Evolutionary conservation across 1,284 basidiomycete genomes (phyloP).

Genomic region (Trametes pubescens): DNA sequence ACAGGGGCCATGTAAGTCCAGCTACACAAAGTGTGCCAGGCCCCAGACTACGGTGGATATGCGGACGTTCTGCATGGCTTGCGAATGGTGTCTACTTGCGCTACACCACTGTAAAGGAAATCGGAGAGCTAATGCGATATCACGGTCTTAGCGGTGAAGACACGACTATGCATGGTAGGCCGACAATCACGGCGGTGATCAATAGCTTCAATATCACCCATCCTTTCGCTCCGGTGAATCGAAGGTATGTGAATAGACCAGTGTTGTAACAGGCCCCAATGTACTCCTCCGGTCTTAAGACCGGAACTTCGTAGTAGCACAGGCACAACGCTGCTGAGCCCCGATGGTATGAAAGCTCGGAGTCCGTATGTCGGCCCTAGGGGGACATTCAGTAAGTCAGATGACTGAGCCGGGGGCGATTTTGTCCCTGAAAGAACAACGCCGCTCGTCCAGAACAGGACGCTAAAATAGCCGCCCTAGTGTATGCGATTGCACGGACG

Average conservation of each 20-base stretch:
- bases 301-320: neutral
- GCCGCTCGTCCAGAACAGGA: conserved; percentile 3
- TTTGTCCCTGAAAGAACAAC: conserved; percentile 18
- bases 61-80: neutral
- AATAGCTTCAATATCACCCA: neutral
- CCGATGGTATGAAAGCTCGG: neutral
- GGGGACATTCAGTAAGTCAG: conserved; percentile 5
- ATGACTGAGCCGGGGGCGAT: conserved; percentile 9
- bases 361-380: neutral
- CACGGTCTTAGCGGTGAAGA: neutral
- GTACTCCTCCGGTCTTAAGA: conserved; percentile 10
- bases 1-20: conserved; percentile 14
- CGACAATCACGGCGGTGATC: conserved; percentile 10
- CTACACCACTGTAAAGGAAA: neutral
- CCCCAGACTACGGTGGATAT: neutral
- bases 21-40: neutral
- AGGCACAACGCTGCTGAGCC: conserved; percentile 9
- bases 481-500: conserved; percentile 10
- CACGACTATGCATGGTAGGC: neutral
- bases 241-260: neutral
- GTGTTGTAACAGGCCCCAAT: neutral
- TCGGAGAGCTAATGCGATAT: too few species aligned
- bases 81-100: neutral
- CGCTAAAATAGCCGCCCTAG: conserved; percentile 2
- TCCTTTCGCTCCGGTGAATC: conserved; percentile 4